Evolutionary conservation across 2,329 filamentous ascomycete species (phyloP).

Genomic region (Cryphonectria nitschkei): DNA sequence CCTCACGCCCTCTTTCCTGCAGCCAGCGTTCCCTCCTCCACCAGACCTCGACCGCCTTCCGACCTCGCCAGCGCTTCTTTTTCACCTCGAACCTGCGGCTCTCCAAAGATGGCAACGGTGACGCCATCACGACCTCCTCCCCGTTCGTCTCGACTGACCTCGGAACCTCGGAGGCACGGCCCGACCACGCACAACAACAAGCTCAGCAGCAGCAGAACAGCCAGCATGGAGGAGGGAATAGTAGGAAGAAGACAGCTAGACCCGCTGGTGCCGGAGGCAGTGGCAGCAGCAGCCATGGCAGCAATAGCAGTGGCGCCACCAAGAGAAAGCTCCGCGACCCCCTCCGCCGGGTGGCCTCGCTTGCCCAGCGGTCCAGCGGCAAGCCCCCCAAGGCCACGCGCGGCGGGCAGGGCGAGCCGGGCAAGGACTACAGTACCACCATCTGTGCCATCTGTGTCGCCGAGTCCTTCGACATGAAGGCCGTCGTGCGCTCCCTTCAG

Average conservation of each 20-base stretch:
- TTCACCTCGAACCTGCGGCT: slow-evolving; percentile 68
- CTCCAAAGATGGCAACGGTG: slow-evolving; percentile 42
- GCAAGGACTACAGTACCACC: slow-evolving; percentile 44
- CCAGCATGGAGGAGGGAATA: slow-evolving; percentile 6
- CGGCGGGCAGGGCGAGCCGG: slow-evolving; percentile 33
- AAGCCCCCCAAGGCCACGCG: slow-evolving; percentile 45
- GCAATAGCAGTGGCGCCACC: slow-evolving; percentile 24
- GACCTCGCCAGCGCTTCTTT: slow-evolving; percentile 63
- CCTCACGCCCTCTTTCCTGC: slow-evolving; percentile 35
- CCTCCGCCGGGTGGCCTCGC: slow-evolving; percentile 81
- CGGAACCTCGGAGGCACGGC: not conserved
- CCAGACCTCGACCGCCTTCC: slow-evolving; percentile 45
- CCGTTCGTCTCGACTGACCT: not conserved
- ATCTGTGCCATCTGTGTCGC: slow-evolving; percentile 66
- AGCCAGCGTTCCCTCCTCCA: slow-evolving; percentile 46
- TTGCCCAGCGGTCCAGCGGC: slow-evolving; percentile 68
- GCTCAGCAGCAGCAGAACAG: slow-evolving; percentile 21
- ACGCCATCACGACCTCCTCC: not conserved
- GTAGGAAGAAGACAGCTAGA: slow-evolving; percentile 20
- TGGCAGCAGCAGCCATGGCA: slow-evolving; percentile 22
- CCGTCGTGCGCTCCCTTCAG: slow-evolving; percentile 60
- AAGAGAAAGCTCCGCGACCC: slow-evolving; percentile 80
- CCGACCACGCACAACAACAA: slow-evolving; percentile 9
- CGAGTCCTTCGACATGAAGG: slow-evolving; percentile 66
- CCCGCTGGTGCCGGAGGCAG: slow-evolving; percentile 5